Evolutionary conservation across 306 rosid species (phyloP).

Genomic region (Trifolium fragiferum): DNA sequence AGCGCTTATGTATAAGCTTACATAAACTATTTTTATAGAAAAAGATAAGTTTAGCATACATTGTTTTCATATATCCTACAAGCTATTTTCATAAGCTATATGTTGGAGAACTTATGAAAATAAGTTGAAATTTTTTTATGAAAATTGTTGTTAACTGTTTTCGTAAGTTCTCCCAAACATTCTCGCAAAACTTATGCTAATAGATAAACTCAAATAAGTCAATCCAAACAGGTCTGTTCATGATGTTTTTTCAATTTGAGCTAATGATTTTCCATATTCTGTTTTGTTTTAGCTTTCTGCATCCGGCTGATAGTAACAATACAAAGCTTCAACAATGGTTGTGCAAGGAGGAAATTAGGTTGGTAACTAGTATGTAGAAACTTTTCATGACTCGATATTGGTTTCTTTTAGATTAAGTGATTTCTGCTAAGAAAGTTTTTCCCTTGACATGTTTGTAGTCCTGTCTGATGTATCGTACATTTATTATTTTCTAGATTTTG

Average conservation of each 20-base stretch:
- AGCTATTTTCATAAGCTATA: no score
- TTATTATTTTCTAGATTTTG: neutral
- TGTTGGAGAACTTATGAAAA: no score
- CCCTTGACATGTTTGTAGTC: neutral
- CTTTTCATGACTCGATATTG: neutral
- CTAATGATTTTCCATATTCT: constrained; percentile 11
- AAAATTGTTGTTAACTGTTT: no score
- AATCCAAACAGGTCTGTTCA: neutral
- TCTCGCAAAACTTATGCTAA: no score
- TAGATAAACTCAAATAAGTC: no score
- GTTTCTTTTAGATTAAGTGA: constrained; percentile 19
- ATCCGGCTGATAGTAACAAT: constrained; percentile 90
- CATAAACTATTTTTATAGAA: no score
- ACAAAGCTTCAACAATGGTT: constrained; percentile 82
- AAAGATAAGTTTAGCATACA: no score
- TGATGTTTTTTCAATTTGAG: constrained; percentile 22
- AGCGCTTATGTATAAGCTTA: no score
- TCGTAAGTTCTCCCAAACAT: no score
- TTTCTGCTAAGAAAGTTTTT: constrained; percentile 14
- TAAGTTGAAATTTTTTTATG: no score
- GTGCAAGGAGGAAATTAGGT: constrained; percentile 97
- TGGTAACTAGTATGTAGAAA: constrained; percentile 52
- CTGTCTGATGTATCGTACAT: neutral
- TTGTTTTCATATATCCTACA: no score
- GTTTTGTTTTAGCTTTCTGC: constrained; percentile 67